phyloP scores from a whole-genome alignment of 2,329 filamentous ascomycete genomes.

The Cercospora sp. region DNA sequence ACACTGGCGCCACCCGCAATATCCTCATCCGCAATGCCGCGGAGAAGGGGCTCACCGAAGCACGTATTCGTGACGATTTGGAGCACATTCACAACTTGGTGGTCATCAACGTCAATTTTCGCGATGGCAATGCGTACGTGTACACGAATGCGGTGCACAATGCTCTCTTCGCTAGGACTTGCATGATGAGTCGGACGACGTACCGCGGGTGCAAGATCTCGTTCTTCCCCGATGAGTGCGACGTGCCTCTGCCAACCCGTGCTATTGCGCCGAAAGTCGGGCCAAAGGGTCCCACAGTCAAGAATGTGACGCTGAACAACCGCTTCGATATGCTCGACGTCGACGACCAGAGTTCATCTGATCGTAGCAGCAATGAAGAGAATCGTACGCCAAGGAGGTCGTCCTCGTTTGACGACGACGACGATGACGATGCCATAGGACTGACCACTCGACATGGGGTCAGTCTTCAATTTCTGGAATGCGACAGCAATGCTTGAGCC shows the following conservation, averaged over 20 bases:
- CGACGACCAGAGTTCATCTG: constrained; percentile 41
- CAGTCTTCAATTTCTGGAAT: constrained; percentile 28
- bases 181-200: constrained; percentile 67
- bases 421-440: constrained; percentile 25
- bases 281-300: constrained; percentile 35
- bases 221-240: constrained; percentile 73
- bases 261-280: constrained; percentile 35
- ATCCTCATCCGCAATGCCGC: constrained; percentile 63
- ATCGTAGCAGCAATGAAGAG: constrained; percentile 26
- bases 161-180: constrained; percentile 72
- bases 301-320: constrained; percentile 53
- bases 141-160: constrained; percentile 76
- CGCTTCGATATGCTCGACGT: constrained; percentile 62
- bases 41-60: constrained; percentile 57
- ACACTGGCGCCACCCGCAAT: constrained; percentile 69
- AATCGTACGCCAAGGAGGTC: constrained; percentile 22
- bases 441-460: constrained; percentile 26
- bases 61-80: constrained; percentile 68
- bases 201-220: constrained; percentile 73
- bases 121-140: constrained; percentile 62
- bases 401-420: constrained; percentile 18
- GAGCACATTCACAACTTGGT: constrained; percentile 80
- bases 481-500: constrained; percentile 18
- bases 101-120: constrained; percentile 65
- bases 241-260: constrained; percentile 52